Evolutionary conservation across 2,329 filamentous ascomycete genomes (phyloP).

Genomic region (Alternaria conjuncta): DNA sequence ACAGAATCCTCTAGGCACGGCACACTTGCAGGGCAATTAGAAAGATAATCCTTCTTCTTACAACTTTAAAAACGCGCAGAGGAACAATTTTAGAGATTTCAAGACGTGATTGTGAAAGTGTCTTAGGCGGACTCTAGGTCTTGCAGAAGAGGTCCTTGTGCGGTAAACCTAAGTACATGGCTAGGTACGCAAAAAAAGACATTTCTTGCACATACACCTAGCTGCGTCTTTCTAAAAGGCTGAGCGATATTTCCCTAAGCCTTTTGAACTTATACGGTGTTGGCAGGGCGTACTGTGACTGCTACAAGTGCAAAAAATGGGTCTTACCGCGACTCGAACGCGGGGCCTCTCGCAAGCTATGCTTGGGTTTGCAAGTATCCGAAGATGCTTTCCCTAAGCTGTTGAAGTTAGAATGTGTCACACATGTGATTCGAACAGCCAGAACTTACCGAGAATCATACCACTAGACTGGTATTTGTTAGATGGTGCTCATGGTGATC

Average conservation of each 20-base stretch:
- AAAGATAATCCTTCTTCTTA: neutral
- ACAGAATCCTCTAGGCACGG: neutral
- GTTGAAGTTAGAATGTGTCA: neutral
- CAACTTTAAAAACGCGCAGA: rapidly evolving
- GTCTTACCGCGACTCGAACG: constrained; percentile 39
- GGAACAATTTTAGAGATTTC: rapidly evolving
- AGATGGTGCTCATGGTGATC: too few species aligned
- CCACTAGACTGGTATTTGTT: constrained; percentile 56
- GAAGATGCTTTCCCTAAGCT: constrained; percentile 60
- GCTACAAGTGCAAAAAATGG: constrained; percentile 19
- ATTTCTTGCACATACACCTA: neutral
- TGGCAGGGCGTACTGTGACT: too few species aligned
- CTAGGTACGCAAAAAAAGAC: neutral
- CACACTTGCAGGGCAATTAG: neutral
- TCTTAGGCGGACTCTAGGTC: rapidly evolving
- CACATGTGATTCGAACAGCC: rapidly evolving
- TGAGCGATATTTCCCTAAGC: too few species aligned
- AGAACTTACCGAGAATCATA: constrained; percentile 64
- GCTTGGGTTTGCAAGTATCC: constrained; percentile 17
- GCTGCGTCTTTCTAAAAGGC: neutral
- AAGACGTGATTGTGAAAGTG: neutral
- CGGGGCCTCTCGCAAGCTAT: constrained; percentile 35
- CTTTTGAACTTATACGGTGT: too few species aligned
- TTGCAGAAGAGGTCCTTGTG: neutral
- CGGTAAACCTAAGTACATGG: neutral